Evolutionary conservation across 2,329 filamentous ascomycete species (phyloP).

Genomic region (Dactylellina cionopaga): DNA sequence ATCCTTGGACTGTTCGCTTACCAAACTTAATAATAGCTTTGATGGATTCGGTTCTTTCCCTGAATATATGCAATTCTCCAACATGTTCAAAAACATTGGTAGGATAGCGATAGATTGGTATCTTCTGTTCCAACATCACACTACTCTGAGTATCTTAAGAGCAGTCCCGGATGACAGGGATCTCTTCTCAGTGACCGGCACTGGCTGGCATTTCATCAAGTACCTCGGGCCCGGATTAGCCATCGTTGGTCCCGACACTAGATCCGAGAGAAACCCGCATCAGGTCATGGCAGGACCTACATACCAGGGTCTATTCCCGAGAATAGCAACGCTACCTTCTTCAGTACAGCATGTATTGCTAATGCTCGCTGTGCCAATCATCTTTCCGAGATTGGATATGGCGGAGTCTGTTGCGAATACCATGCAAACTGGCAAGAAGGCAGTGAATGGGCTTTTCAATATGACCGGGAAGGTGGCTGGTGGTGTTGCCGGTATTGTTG

Average conservation of each 20-base stretch:
- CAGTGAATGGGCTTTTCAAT: conserved; percentile 95
- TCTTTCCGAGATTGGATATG: conserved; percentile 90
- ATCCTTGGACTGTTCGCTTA: conserved; percentile 6
- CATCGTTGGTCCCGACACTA: conserved; percentile 87
- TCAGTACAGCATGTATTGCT: conserved; percentile 96
- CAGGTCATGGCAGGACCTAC: conserved; percentile 96
- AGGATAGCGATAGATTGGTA: conserved; percentile 97
- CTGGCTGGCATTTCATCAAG: conserved; percentile 98
- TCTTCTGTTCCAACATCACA: conserved; percentile 96
- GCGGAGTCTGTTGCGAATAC: conserved; percentile 92
- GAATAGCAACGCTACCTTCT: conserved; percentile 86
- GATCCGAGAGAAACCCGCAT: conserved; percentile 87
- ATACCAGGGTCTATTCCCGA: conserved; percentile 96
- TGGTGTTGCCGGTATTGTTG: conserved; percentile 93
- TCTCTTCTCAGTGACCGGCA: conserved; percentile 95
- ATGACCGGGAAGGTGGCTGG: conserved; percentile 93
- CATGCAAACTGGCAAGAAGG: conserved; percentile 93
- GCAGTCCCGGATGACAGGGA: conserved; percentile 88
- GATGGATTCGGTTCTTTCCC: conserved; percentile 97
- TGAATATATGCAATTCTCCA: conserved; percentile 96
- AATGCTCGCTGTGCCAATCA: conserved; percentile 89
- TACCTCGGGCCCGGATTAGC: conserved; percentile 91
- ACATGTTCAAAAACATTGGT: conserved; percentile 98
- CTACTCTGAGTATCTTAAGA: conserved; percentile 89
- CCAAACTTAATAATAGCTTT: conserved; percentile 70